Conservation (phyloP, 352 stramenopile genomes). For the Globisporangium ultimum region DNA sequence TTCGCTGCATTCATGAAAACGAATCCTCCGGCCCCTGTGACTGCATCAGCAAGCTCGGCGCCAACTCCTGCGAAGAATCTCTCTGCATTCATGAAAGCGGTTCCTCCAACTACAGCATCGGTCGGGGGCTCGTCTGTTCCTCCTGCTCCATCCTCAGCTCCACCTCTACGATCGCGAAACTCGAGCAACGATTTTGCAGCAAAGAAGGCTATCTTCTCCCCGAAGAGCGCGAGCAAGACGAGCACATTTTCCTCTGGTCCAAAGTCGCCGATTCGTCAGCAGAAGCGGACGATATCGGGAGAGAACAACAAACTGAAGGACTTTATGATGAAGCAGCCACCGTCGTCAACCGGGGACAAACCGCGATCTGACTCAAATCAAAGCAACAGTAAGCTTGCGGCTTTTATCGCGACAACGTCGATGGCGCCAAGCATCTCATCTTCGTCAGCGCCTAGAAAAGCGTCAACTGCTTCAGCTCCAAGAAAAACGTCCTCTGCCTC, state of each 20-base stretch:
- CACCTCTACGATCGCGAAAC: slow-evolving; percentile 23
- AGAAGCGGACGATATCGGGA: slow-evolving; percentile 11
- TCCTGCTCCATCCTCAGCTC: slow-evolving; percentile 26
- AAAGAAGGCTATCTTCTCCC: slow-evolving; percentile 58
- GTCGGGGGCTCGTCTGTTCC: slow-evolving; percentile 3
- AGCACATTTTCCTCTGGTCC: slow-evolving; percentile 13
- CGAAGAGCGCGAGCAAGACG: slow-evolving; percentile 20
- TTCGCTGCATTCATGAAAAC: slow-evolving; percentile 79
- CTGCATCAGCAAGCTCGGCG: slow-evolving; percentile 12
- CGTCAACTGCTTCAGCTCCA: slow-evolving; percentile 13
- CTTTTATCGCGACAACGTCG: slow-evolving; percentile 69
- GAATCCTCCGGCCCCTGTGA: slow-evolving; percentile 43
- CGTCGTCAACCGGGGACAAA: slow-evolving; percentile 31
- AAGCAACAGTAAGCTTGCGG: slow-evolving; percentile 58
- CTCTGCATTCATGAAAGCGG: slow-evolving; percentile 27
- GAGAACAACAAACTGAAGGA: slow-evolving; percentile 62
- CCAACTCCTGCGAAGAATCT: slow-evolving; percentile 18
- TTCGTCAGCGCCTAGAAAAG: slow-evolving; percentile 8
- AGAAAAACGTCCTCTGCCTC: slow-evolving; percentile 17
- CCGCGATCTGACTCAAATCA: slow-evolving; percentile 48
- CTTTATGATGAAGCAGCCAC: slow-evolving; percentile 77
- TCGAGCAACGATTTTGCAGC: slow-evolving; percentile 53
- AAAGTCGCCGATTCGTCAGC: slow-evolving; percentile 9
- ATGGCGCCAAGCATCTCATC: slow-evolving; percentile 28
- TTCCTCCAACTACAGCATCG: slow-evolving; percentile 19